Base-by-base conservation (phyloP, 805 yeast species). In the Brettanomyces custersianus region DNA sequence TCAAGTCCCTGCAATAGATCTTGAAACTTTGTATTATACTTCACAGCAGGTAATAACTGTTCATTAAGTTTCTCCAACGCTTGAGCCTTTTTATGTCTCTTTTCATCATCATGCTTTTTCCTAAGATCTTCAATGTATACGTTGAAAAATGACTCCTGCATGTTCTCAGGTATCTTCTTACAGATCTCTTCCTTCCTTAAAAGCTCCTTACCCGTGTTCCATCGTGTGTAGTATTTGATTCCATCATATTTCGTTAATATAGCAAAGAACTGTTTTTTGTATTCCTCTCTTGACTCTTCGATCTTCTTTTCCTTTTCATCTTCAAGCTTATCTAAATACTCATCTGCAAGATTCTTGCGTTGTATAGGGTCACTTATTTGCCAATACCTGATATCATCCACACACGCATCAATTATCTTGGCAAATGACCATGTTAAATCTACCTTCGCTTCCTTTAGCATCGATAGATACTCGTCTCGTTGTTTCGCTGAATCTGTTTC, bases 401-500 rank as follows among this genome's bases (percentile, higher is more conserved):
- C 66, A 39, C 80, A 71, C 13, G 59, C 57, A 17, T 72, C 68
- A 58, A 86, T 74, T 1, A 82, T 80, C 39, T 63, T 63, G 33
- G 69, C 73, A 55, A 85, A 85, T 0, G 92, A 69, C 88, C 90
- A 82, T 0, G 80, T 70, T 0, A 81, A 68, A 52, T 80, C 87
- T 3, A 86, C 84, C 6, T 66, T 58, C 26, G 68, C 56, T 1
- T 68, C 73, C 23, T 59, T 54, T 8, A 87, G 59, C 69, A 86
- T 63, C 3, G 60, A 52, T 13, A 65, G 46, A 50, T 80, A 86
- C 12, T 35, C 34, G 5, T 31, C 29, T 3, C 35, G 39, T 15
- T 25, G 15, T 11, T 20, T 16, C 8, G 23, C 20, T 6, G 18
- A 7, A 26, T 29, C 21, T 4, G 15, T 17, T 16, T 15, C 36